Conservation (phyloP, 2,329 filamentous ascomycete species). For the Catunica adiposa region DNA sequence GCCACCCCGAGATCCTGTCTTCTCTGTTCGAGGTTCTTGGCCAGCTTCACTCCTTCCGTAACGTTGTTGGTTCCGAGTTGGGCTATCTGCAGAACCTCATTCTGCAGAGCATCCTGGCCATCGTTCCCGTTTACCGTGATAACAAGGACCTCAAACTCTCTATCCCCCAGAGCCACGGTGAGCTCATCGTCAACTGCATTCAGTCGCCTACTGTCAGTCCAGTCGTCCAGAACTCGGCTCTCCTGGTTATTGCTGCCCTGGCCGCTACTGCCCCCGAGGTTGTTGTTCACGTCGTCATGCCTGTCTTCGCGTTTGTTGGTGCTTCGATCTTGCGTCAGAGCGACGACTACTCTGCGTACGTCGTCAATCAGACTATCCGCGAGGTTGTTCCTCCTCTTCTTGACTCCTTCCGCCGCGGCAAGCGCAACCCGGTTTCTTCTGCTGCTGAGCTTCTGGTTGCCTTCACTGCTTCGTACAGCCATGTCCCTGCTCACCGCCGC, state of each 20-base stretch:
- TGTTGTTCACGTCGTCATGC: conserved; percentile 94
- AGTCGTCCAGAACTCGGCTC: conserved; percentile 80
- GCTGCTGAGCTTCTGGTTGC: conserved; percentile 84
- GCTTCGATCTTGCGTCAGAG: conserved; percentile 78
- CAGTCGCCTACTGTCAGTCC: conserved; percentile 70
- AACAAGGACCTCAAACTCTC: conserved; percentile 42
- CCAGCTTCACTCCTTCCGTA: conserved; percentile 71
- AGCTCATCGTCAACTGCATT: conserved; percentile 85
- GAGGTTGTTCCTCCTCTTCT: conserved; percentile 87
- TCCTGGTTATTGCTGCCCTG: conserved; percentile 73
- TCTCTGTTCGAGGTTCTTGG: conserved; percentile 72
- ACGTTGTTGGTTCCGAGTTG: conserved; percentile 67
- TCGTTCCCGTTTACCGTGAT: conserved; percentile 60
- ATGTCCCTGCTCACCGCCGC: conserved; percentile 76
- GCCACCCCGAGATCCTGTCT: conserved; percentile 60
- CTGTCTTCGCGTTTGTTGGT: conserved; percentile 97
- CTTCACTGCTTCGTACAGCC: conserved; percentile 91
- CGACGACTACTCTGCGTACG: conserved; percentile 92
- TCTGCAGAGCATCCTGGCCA: conserved; percentile 63
- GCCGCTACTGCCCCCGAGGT: conserved; percentile 79
- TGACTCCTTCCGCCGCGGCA: conserved; percentile 64
- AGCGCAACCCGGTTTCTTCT: conserved; percentile 60
- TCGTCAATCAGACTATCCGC: conserved; percentile 87
- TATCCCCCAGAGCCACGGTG: conserved; percentile 63
- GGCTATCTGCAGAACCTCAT: conserved; percentile 81